Base-by-base conservation (phyloP, 2,329 filamentous ascomycete genomes). In the Drechslerella coelobrocha region DNA sequence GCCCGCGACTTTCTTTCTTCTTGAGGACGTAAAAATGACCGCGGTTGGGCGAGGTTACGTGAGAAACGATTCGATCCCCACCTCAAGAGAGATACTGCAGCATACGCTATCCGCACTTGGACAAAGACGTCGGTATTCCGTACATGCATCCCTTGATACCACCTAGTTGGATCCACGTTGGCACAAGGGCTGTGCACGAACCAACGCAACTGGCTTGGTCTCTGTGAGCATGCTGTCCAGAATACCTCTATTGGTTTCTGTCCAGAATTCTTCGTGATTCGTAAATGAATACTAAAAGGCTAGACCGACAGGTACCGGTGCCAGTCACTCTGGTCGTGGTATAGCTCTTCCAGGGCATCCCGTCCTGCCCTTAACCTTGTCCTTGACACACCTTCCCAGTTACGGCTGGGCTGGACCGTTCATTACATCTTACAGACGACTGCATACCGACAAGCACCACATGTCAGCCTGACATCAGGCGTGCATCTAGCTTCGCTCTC, bases 401-500 rank as follows among this genome's bases (percentile, higher is more conserved):
- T 19, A 45, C 41, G 41, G 41, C 41, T 45, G 41, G 56, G 56
- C 48, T 51, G 52, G 47, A 24, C 9, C 41, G n/a, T 14, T 19
- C 19, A 7, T 45, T 19, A 39, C 34, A 10, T 14, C 17, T 34
- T 39, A 39, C 3, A 14, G 34, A 39, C 12, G 17, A 4, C 7
- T 12, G 23, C 23, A 48, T 39, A 14, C 34, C 34, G 12, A 5
- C 41, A 19, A 21, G 55, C 56, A 21, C 63, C 56, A 71, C 66
- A 71, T 71, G 66, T 71, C 66, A 71, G 66, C 27, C 66, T 71
- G 66, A 71, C 66, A 71, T 71, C 66, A 71, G 59, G 57, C 59
- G 48, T 71, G 66, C 66, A 59, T 71, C 29, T 39, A 23, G 17
- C 21, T 59, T 54, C 57, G 47, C 24, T 54, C 62, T 24, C 62